phyloP scores from a whole-genome alignment of 1,139 yeast genomes.

The Saccharomyces hybrid region DNA sequence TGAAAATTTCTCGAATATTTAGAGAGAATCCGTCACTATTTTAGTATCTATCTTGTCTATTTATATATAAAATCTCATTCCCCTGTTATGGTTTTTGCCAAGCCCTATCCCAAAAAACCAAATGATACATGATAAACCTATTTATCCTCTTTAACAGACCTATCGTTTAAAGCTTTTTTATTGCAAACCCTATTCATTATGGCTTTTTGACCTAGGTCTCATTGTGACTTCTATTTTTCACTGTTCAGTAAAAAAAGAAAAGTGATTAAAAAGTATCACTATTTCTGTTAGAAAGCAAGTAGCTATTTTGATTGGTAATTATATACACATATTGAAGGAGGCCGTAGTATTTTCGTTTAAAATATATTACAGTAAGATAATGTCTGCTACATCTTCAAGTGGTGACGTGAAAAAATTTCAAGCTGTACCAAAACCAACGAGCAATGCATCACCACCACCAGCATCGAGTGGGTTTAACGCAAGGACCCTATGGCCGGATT shows the following conservation, averaged over 20 bases:
- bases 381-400: not conserved
- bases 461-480: constrained; percentile 19
- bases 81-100: not conserved
- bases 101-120: not conserved
- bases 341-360: not conserved
- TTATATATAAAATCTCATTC: not conserved
- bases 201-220: not conserved
- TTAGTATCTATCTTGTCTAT: not conserved
- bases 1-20: not conserved
- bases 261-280: not conserved
- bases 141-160: not conserved
- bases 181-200: not conserved
- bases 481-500: constrained; percentile 31
- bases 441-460: constrained; percentile 2
- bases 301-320: not conserved
- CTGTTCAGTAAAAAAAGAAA: not conserved
- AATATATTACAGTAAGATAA: not conserved
- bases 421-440: not conserved
- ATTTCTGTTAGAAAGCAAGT: not conserved
- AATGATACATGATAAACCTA: too few species aligned
- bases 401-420: not conserved
- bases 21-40: not conserved
- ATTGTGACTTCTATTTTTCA: not conserved
- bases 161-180: not conserved
- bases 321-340: not conserved